Conservation (phyloP, 257 asterid genomes). For the Solanum etuberosum region DNA sequence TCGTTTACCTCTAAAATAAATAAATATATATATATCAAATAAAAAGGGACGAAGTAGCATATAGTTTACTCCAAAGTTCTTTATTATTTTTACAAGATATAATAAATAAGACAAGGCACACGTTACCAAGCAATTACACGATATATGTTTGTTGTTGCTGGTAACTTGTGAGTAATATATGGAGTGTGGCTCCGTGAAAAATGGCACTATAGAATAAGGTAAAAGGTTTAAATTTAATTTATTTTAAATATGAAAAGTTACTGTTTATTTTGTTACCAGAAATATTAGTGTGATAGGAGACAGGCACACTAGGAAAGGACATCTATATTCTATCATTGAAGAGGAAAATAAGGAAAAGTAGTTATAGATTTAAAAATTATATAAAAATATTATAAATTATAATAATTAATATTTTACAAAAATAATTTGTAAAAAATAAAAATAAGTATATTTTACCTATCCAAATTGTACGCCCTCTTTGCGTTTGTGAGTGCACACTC, state of each 20-base stretch:
- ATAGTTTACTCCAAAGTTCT: background rate
- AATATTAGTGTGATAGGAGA: background rate
- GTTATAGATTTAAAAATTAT: background rate
- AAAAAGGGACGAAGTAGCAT: no score
- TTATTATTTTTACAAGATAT: no score
- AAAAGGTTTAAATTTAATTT: background rate
- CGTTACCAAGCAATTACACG: background rate
- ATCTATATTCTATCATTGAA: no score
- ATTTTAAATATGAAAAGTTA: background rate
- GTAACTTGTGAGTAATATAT: background rate
- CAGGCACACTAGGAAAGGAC: background rate
- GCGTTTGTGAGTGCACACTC: background rate
- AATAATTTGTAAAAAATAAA: no score
- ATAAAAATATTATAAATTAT: background rate
- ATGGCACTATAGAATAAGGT: background rate
- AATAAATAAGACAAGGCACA: background rate
- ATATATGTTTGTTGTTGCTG: background rate
- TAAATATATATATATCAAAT: no score
- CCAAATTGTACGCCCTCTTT: background rate
- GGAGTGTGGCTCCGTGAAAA: background rate
- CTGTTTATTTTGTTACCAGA: background rate
- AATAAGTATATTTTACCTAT: background rate
- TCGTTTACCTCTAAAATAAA: no score
- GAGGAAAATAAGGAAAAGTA: background rate
- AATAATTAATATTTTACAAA: no score